These are phyloP conservation scores for Dichomitus squalens DNA, from an alignment of 1,284 basidiomycete species.

Conservation along the genomic window DNA sequence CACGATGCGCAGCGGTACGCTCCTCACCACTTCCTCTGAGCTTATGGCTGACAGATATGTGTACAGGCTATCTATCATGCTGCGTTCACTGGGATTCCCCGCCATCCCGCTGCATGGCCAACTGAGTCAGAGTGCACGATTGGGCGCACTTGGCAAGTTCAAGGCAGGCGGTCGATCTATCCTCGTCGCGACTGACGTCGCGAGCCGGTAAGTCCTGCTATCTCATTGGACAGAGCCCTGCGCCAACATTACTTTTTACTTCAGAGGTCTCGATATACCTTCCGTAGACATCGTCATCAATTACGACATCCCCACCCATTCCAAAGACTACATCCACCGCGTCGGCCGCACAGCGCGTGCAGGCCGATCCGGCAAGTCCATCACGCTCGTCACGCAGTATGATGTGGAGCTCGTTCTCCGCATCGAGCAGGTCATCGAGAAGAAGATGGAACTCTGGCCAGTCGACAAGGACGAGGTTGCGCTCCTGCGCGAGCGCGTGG, in stretches of 20 bases:
- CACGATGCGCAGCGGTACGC: conserved; percentile 85
- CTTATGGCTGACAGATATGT: not conserved
- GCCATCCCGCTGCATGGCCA: conserved; percentile 97
- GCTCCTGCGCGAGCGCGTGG: conserved; percentile 86
- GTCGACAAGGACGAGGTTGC: conserved; percentile 92
- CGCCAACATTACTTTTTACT: not conserved
- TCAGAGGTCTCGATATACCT: conserved; percentile 93
- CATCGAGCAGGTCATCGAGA: conserved; percentile 90
- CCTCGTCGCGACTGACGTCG: conserved; percentile 96
- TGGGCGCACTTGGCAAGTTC: conserved; percentile 96
- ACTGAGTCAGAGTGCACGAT: conserved; percentile 89
- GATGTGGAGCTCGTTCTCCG: conserved; percentile 97
- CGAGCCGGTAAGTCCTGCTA: conserved; percentile 69
- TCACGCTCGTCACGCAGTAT: conserved; percentile 97
- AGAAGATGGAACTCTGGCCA: conserved; percentile 92
- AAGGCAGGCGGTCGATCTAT: conserved; percentile 92
- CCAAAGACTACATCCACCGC: conserved; percentile 99
- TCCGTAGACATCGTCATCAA: conserved; percentile 97
- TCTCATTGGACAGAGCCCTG: conserved; percentile 2
- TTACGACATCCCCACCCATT: conserved; percentile 97
- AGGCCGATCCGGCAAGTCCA: conserved; percentile 92
- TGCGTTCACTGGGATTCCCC: conserved; percentile 91
- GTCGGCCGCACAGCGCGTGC: conserved; percentile 98
- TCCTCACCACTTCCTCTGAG: not conserved
- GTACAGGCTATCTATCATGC: conserved; percentile 80